Base-by-base conservation (phyloP, 2,329 filamentous ascomycete genomes). In the Colletotrichum musae region DNA sequence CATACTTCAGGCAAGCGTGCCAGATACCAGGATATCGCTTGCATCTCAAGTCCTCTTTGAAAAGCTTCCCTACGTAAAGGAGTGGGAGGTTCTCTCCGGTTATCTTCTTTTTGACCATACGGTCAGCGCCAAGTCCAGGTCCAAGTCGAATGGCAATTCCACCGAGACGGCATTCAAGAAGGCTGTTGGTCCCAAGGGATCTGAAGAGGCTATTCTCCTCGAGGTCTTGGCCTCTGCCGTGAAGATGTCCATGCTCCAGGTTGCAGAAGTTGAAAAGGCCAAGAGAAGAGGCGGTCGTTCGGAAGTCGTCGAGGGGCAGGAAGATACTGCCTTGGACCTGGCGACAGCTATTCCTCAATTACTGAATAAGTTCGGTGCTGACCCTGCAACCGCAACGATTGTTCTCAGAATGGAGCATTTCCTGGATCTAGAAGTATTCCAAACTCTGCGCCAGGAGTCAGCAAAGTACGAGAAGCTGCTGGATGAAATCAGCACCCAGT, bases 71-170 rank as follows among this genome's bases (percentile, higher is more conserved):
- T 94, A 96, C 74, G 87, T 98, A 36, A 89, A 90, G 73, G 91
- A 94, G 66, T 99, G 96, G 96, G 93, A 97, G 76, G 87, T 93
- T 5, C 81, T 99, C 65, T 92, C 94, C 28, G 94, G 94, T 16
- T 99, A 98, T 79, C 87, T 99, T 6, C 85, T 99, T 2, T 97
- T 94, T 77, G 96, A 99, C 75, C 95, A 98, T 79, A 96, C 94
- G 0, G 87, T 86, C 1, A 89, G 88, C 76, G 82, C 76, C 77
- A 87, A 81, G 72, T 77, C 81, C 83, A 90, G 74, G 80, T 85
- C 72, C 79, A 87, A 76, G 26, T 81, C 86, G 2, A 86, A 87
- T 56, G 84, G 83, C 10, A 87, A 88, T 32, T 88, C 91, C 69
- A 81, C 89, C 1, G 88, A 93, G 58, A 84, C 84, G 18, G 85